phyloP scores from a whole-genome alignment of 352 stramenopile species.

The Phytophthora pinifolia region DNA sequence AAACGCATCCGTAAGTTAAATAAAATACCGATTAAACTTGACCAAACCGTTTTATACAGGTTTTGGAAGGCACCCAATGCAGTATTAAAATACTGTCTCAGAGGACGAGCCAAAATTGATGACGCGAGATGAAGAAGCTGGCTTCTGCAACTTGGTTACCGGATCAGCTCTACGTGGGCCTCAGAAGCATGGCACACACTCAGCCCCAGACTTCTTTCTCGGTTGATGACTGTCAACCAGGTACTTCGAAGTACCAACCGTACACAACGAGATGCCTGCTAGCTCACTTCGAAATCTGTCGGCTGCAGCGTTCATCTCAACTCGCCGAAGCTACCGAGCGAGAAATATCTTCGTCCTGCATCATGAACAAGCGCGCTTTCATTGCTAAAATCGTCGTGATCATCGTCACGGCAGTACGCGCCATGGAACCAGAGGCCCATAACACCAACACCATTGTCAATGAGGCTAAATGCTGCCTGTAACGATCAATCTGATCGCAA shows the following conservation, averaged over 20 bases:
- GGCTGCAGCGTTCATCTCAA: not conserved
- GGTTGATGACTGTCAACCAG: too few species aligned
- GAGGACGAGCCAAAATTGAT: too few species aligned
- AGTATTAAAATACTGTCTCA: too few species aligned
- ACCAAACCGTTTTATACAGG: not conserved
- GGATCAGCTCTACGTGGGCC: too few species aligned
- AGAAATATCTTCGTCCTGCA: not conserved
- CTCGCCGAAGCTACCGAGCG: not conserved
- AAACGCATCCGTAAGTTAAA: too few species aligned
- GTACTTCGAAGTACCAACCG: not conserved
- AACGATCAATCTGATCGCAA: not conserved
- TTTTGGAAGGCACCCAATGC: not conserved
- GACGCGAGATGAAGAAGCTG: too few species aligned
- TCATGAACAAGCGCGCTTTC: conserved; percentile 9
- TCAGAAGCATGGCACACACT: too few species aligned
- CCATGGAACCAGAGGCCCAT: not conserved
- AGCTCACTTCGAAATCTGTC: conserved; percentile 14
- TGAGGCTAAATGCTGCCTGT: conserved; percentile 22
- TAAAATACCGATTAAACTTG: too few species aligned
- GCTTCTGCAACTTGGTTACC: too few species aligned
- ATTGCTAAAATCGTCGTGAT: conserved; percentile 1
- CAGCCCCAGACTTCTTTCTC: too few species aligned
- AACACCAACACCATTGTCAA: not conserved
- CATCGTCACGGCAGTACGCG: not conserved
- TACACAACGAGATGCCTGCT: too few species aligned